phyloP scores from a whole-genome alignment of 306 rosid genomes.

The Inga leiocalycina region DNA sequence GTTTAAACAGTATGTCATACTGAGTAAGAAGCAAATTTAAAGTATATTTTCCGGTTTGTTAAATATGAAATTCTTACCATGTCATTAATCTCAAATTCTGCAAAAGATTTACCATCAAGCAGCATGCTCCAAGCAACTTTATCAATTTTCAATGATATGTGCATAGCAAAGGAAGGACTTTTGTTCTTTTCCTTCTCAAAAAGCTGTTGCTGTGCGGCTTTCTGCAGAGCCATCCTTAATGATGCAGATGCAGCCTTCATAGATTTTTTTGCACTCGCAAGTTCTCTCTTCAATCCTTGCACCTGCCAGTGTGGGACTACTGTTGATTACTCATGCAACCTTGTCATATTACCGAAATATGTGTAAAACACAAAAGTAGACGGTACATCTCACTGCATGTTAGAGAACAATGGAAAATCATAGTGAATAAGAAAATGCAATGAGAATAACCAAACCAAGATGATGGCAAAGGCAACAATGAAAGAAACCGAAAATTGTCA shows the following conservation, averaged over 20 bases:
- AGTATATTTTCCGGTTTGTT: constrained; percentile 13
- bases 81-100: constrained; percentile 93
- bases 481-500: constrained; percentile 5
- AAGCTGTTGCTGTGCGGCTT: constrained; percentile 72
- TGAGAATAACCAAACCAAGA: neutral
- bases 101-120: constrained; percentile 90
- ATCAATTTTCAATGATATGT: constrained; percentile 73
- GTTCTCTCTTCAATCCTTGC: constrained; percentile 84
- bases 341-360: constrained; percentile 24
- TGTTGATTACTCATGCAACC: constrained; percentile 32
- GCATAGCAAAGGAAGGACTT: constrained; percentile 94
- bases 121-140: constrained; percentile 99
- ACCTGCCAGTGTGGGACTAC: constrained; percentile 58
- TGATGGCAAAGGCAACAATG: neutral
- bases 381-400: constrained; percentile 15
- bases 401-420: neutral
- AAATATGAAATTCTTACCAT: constrained; percentile 65
- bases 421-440: neutral
- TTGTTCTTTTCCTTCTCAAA: constrained; percentile 95
- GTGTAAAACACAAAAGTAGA: constrained; percentile 14
- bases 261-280: constrained; percentile 60
- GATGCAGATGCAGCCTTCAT: constrained; percentile 82
- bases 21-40: neutral
- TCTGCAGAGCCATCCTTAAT: constrained; percentile 68
- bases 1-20: constrained; percentile 15